Percentiles rank a stretch among this genome's conserved stretches.
Conservation (phyloP, 148 eudicot species). For the Heliamphora exappendiculata region DNA sequence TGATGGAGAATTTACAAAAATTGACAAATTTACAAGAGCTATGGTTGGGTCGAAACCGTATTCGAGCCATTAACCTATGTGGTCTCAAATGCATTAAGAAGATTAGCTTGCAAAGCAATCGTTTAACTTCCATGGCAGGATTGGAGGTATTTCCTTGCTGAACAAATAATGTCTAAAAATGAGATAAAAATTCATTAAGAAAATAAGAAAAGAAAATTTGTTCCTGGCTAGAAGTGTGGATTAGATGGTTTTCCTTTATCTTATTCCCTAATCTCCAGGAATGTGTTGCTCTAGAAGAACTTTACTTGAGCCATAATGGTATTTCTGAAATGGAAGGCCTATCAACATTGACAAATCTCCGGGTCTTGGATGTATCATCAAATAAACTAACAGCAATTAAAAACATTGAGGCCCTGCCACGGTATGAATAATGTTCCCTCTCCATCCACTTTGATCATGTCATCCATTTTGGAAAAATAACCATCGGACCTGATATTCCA, state of each 20-base stretch:
- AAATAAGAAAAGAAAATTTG: neutral
- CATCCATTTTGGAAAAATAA: neutral
- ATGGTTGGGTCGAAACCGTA: slow-evolving; percentile 98
- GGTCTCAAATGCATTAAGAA: slow-evolving; percentile 86
- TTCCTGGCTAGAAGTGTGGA: neutral
- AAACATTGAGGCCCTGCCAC: slow-evolving; percentile 60
- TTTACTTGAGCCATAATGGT: slow-evolving; percentile 95
- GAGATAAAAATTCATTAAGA: neutral
- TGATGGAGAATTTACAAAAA: slow-evolving; percentile 76
- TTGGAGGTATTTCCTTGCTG: slow-evolving; percentile 51
- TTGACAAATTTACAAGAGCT: slow-evolving; percentile 68
- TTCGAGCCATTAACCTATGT: slow-evolving; percentile 66
- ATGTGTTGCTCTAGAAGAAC: slow-evolving; percentile 81
- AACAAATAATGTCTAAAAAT: neutral
- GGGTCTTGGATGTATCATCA: slow-evolving; percentile 78
- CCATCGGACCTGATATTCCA: neutral
- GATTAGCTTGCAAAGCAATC: slow-evolving; percentile 94
- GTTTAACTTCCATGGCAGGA: slow-evolving; percentile 78
- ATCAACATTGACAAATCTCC: slow-evolving; percentile 71
- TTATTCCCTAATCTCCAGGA: slow-evolving; percentile 41
- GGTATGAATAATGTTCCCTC: slow-evolving; percentile 33
- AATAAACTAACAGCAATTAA: slow-evolving; percentile 77
- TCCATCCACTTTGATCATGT: neutral
- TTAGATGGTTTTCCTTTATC: neutral
- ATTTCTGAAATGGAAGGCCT: slow-evolving; percentile 85